Conservation (phyloP, 495 filamentous ascomycete species). For the Choiromyces venosus region DNA sequence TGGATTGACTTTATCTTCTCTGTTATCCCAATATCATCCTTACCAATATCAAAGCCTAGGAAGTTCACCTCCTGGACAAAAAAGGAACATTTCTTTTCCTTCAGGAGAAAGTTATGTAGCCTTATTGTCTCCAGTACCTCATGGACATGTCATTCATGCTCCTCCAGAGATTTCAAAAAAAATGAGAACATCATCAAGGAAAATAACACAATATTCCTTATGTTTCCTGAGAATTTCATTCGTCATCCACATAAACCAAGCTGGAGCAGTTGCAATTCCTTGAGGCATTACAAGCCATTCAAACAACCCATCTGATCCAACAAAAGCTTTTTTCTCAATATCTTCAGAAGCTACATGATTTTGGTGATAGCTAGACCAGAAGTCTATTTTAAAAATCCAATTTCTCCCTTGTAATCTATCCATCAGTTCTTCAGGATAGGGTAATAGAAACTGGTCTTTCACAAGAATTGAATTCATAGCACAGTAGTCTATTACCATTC, state of each 20-base stretch:
- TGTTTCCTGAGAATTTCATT: background rate
- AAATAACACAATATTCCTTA: conserved; percentile 29
- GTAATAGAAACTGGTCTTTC: conserved; percentile 49
- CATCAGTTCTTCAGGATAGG: conserved; percentile 47
- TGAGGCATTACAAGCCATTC: background rate
- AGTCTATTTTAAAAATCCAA: conserved; percentile 49
- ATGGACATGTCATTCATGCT: conserved; percentile 24
- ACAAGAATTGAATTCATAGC: conserved; percentile 46
- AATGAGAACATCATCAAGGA: conserved; percentile 42
- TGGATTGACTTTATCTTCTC: too few species aligned
- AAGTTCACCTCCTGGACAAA: conserved; percentile 39
- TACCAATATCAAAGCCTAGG: conserved; percentile 38
- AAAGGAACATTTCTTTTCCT: conserved; percentile 43
- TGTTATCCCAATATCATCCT: background rate
- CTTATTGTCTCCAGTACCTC: conserved; percentile 15
- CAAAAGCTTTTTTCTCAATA: conserved; percentile 1
- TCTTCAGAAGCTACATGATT: background rate
- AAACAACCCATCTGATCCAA: background rate
- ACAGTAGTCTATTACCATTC: conserved; percentile 49
- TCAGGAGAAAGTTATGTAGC: conserved; percentile 25
- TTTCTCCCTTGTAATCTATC: conserved; percentile 36
- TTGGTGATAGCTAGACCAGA: conserved; percentile 4
- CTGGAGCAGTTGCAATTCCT: conserved; percentile 2
- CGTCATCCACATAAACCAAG: conserved; percentile 5
- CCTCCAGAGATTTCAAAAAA: conserved; percentile 23